A percentile compares a stretch with the other conserved stretches of the same genome.
Conservation (phyloP, 257 asterid genomes). For the Voacanga thouarsii region DNA sequence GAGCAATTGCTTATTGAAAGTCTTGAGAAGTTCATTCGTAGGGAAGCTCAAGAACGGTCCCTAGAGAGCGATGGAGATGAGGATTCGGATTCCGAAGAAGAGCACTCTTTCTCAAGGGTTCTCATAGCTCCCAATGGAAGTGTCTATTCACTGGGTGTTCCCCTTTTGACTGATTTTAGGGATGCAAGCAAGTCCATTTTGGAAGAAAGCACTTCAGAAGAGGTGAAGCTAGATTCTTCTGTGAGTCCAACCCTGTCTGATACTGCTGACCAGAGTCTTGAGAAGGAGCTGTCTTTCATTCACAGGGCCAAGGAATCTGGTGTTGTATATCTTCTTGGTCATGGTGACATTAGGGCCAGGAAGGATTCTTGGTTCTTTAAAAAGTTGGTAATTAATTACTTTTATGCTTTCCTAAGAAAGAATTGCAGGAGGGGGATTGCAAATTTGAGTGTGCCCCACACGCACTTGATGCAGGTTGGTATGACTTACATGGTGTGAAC, state of each 20-base stretch:
- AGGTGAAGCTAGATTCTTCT: conserved; percentile 39
- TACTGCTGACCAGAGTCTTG: conserved; percentile 66
- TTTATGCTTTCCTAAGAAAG: conserved; percentile 87
- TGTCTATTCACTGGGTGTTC: conserved; percentile 77
- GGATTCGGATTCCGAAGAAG: conserved; percentile 62
- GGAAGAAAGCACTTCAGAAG: conserved; percentile 48
- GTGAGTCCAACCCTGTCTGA: conserved; percentile 38
- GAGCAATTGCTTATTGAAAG: conserved; percentile 94
- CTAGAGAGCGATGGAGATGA: conserved; percentile 82
- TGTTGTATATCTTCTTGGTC: conserved; percentile 90
- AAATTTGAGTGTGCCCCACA: conserved; percentile 83
- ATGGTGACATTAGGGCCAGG: conserved; percentile 86
- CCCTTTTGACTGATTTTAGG: conserved; percentile 72
- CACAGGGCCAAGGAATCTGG: conserved; percentile 84
- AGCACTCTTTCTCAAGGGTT: conserved; percentile 56
- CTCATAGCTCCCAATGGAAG: conserved; percentile 92
- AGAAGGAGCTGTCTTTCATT: conserved; percentile 80
- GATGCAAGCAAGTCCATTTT: conserved; percentile 44
- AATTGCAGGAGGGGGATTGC: conserved; percentile 84
- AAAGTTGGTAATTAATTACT: conserved; percentile 84
- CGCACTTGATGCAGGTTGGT: conserved; percentile 87
- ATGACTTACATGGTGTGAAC: conserved; percentile 94
- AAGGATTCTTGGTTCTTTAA: conserved; percentile 91
- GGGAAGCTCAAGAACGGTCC: conserved; percentile 94
- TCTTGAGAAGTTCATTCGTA: conserved; percentile 84